Conservation (phyloP, 192 early-diverging fungal species). For the Gryganskiella cystojenkinii region DNA sequence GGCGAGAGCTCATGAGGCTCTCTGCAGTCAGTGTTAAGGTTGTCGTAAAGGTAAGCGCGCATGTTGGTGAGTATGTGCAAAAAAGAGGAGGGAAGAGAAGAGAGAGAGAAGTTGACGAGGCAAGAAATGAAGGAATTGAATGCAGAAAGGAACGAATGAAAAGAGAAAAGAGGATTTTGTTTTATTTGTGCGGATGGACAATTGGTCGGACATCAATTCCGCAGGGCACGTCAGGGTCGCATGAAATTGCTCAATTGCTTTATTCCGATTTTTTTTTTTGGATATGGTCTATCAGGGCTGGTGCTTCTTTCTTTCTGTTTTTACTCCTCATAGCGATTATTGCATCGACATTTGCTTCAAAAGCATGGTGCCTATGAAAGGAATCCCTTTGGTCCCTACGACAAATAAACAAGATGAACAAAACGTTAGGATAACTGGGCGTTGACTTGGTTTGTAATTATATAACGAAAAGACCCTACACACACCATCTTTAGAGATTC, state of each 20-base stretch:
- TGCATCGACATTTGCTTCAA: no score
- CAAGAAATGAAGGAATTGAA: neutral
- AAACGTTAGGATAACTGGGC: neutral
- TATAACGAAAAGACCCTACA: no score
- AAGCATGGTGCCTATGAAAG: no score
- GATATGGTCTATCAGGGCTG: no score
- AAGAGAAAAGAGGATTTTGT: neutral
- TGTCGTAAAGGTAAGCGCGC: constrained; percentile 86
- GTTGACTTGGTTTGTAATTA: neutral
- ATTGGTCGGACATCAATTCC: no score
- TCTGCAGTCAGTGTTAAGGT: constrained; percentile 74
- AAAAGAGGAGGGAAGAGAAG: neutral
- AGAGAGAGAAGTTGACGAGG: neutral
- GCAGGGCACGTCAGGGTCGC: no score
- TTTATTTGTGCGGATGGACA: neutral
- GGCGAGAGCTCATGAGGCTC: constrained; percentile 82
- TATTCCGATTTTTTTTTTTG: neutral
- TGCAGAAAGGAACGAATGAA: neutral
- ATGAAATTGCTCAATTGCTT: no score
- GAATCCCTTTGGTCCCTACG: constrained; percentile 41
- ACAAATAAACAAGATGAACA: neutral
- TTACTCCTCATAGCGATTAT: no score
- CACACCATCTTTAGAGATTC: constrained; percentile 42
- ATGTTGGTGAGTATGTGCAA: constrained; percentile 51
- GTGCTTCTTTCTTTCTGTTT: no score